Evolutionary conservation across 2,329 filamentous ascomycete genomes (phyloP).

Genomic region (Tolypocladium amazonense): DNA sequence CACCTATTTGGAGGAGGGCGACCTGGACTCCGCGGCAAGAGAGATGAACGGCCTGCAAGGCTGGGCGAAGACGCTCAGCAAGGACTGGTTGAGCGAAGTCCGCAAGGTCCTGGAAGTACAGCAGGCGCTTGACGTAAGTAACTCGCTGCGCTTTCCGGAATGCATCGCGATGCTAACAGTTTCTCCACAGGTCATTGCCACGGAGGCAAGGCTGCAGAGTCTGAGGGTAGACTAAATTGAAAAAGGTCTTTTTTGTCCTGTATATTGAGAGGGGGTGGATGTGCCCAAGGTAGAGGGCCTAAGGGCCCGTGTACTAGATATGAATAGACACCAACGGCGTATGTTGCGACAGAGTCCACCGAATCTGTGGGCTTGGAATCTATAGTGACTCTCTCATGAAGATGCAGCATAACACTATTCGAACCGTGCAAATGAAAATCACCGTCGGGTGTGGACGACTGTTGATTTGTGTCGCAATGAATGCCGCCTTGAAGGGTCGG

Average conservation of each 20-base stretch:
- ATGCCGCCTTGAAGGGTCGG: background rate
- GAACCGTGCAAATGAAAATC: no score
- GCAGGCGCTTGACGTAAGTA: conserved; percentile 86
- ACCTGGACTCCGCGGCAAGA: conserved; percentile 79
- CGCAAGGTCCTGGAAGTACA: conserved; percentile 88
- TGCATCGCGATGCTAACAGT: background rate
- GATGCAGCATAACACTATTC: background rate
- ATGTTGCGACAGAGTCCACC: background rate
- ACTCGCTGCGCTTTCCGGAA: background rate
- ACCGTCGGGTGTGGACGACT: background rate
- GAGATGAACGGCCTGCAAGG: conserved; percentile 91
- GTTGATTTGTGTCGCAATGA: background rate
- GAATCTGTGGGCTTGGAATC: background rate
- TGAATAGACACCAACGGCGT: conserved; percentile 18
- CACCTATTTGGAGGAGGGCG: conserved; percentile 81
- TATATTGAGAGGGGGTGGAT: conserved; percentile 20
- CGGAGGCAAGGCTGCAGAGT: conserved; percentile 82
- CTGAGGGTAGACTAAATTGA: conserved; percentile 61
- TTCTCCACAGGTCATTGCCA: conserved; percentile 64
- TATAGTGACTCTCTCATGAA: background rate
- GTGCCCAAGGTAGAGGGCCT: conserved; percentile 13
- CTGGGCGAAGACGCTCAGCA: conserved; percentile 91
- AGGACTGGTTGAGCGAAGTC: conserved; percentile 88
- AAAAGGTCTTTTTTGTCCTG: conserved; percentile 21
- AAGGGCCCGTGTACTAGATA: conserved; percentile 23